Conservation (phyloP, 78 protist genomes). For the Neovahlkampfia damariscottae region DNA sequence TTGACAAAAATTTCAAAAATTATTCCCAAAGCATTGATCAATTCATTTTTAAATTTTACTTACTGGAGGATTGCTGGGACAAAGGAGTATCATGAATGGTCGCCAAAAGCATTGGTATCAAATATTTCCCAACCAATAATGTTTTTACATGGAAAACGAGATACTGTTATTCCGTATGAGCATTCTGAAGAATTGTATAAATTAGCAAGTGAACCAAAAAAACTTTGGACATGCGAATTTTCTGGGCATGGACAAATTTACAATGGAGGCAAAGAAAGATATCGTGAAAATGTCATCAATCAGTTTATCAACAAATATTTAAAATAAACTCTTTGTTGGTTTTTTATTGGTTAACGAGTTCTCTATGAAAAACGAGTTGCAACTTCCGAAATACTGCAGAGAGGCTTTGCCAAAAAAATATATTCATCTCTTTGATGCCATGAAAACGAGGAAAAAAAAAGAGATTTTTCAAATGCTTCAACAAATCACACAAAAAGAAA, state of each 20-base stretch:
- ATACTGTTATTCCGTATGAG: constrained; percentile 1
- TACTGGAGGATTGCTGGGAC: neutral
- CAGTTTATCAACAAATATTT: too few relatives aligned
- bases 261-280: too few relatives aligned
- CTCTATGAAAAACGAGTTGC: too few relatives aligned
- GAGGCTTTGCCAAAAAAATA: too few relatives aligned
- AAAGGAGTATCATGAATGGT: neutral
- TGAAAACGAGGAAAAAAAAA: too few relatives aligned
- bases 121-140: neutral
- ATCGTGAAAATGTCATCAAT: too few relatives aligned
- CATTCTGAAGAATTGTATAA: neutral
- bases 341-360: too few relatives aligned
- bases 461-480: neutral
- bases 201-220: constrained; percentile 9
- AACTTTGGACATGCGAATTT: too few relatives aligned
- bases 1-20: neutral
- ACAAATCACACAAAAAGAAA: neutral
- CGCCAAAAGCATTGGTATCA: neutral
- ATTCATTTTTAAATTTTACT: neutral
- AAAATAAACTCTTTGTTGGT: too few relatives aligned
- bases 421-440: too few relatives aligned
- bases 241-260: too few relatives aligned
- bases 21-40: neutral
- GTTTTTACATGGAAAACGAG: constrained; percentile 6
- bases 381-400: too few relatives aligned